Evolutionary conservation across 2,329 filamentous ascomycete species (phyloP).

Genomic region (Epichloe elymi): DNA sequence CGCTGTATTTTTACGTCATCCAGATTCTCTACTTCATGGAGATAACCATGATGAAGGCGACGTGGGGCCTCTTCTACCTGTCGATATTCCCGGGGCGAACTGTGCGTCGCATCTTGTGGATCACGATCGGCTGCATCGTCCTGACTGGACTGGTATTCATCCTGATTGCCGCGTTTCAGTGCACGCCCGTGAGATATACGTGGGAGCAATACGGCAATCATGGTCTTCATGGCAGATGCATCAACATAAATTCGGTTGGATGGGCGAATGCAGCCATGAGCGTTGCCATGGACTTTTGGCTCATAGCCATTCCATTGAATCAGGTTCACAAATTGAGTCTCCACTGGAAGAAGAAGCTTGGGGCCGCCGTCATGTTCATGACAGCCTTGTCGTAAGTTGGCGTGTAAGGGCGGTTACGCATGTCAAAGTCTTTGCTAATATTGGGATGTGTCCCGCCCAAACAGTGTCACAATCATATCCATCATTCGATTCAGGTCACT

Average conservation of each 20-base stretch:
- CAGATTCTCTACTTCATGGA: slow-evolving; percentile 26
- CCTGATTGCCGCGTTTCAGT: slow-evolving; percentile 29
- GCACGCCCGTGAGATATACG: slow-evolving; percentile 29
- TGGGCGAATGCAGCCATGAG: slow-evolving; percentile 33
- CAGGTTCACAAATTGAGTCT: slow-evolving; percentile 22
- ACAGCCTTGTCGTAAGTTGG: slow-evolving; percentile 6
- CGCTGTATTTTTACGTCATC: slow-evolving; percentile 23
- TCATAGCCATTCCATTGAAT: slow-evolving; percentile 30
- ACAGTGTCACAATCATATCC: slow-evolving; percentile 11
- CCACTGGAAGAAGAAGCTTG: slow-evolving; percentile 26
- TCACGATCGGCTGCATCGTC: slow-evolving; percentile 20
- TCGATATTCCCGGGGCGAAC: slow-evolving; percentile 28
- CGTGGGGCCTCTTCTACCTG: slow-evolving; percentile 34
- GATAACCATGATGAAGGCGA: slow-evolving; percentile 29
- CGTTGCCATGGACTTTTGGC: slow-evolving; percentile 32
- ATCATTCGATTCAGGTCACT: slow-evolving; percentile 10
- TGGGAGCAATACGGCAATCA: slow-evolving; percentile 34
- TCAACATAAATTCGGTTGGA: slow-evolving; percentile 28
- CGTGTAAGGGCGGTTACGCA: too few species aligned
- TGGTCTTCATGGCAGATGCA: slow-evolving; percentile 26
- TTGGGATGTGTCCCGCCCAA: not conserved
- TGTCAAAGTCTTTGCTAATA: too few species aligned
- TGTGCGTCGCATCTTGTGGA: slow-evolving; percentile 22
- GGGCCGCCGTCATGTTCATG: slow-evolving; percentile 27
- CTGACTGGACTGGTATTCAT: slow-evolving; percentile 23